These are phyloP conservation scores for Furcasterigmium sp. DNA, from an alignment of 2,329 filamentous ascomycete species.

Conservation along the genomic window DNA sequence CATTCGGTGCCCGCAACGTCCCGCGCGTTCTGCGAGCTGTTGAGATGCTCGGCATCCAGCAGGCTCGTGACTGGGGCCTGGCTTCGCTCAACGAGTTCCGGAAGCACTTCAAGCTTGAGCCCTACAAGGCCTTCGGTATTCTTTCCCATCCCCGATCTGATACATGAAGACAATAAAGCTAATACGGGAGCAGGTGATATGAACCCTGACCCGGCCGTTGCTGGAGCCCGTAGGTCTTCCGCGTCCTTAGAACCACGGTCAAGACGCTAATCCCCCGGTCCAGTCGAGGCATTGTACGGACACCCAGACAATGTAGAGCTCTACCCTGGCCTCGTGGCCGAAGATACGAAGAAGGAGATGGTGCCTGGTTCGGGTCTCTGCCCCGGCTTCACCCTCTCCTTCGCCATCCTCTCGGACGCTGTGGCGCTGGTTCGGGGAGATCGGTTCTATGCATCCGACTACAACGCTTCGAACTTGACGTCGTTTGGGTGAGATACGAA, in stretches of 20 bases:
- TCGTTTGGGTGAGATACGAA: constrained; percentile 29
- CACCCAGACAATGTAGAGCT: constrained; percentile 64
- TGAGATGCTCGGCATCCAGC: constrained; percentile 58
- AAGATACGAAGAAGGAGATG: constrained; percentile 47
- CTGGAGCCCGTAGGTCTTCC: constrained; percentile 15
- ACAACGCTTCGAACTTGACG: constrained; percentile 33
- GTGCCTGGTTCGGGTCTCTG: constrained; percentile 47
- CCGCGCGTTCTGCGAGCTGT: constrained; percentile 53
- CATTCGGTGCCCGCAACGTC: constrained; percentile 54
- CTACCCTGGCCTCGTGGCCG: constrained; percentile 63
- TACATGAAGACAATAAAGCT: background rate
- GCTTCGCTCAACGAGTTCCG: constrained; percentile 61
- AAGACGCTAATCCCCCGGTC: constrained; percentile 11
- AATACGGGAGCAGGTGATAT: constrained; percentile 33
- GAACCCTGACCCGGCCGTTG: constrained; percentile 51
- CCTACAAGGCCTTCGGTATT: constrained; percentile 45
- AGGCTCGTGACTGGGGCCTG: constrained; percentile 56
- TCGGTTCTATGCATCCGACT: constrained; percentile 51
- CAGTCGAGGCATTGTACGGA: constrained; percentile 54
- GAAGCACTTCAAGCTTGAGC: constrained; percentile 55
- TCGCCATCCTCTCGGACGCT: constrained; percentile 55
- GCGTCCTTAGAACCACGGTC: background rate
- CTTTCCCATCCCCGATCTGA: background rate
- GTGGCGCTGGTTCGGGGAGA: constrained; percentile 54
- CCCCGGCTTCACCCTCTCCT: constrained; percentile 46